Percentiles rank a stretch among this genome's conserved stretches.
These are phyloP conservation scores for Mycena indigotica DNA, from an alignment of 768 basidiomycete genomes.

Conservation along the genomic window DNA sequence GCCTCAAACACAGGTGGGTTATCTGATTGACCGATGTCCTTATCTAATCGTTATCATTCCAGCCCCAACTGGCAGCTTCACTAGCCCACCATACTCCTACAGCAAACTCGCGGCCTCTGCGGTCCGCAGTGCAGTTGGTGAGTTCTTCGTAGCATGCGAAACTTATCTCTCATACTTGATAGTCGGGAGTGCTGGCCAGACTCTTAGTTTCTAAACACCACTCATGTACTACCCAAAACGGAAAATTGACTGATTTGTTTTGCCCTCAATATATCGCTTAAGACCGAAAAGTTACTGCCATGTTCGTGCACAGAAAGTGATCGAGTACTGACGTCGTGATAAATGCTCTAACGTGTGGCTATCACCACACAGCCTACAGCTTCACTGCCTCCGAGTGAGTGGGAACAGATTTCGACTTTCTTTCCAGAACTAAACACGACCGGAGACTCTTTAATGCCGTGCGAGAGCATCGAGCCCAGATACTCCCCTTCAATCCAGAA, in stretches of 20 bases:
- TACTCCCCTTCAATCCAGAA: too few relatives aligned
- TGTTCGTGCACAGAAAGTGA: not conserved
- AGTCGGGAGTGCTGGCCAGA: not conserved
- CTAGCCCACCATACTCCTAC: slow-evolving; percentile 38
- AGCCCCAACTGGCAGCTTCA: slow-evolving; percentile 37
- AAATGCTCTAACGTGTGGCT: not conserved
- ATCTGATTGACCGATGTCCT: not conserved
- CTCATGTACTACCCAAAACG: not conserved
- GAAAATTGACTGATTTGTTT: not conserved
- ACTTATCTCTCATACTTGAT: not conserved
- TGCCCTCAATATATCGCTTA: too few relatives aligned
- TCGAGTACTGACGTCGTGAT: not conserved
- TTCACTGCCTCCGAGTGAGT: not conserved
- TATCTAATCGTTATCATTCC: not conserved
- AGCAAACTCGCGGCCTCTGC: slow-evolving; percentile 29
- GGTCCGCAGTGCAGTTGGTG: slow-evolving; percentile 31
- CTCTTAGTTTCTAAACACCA: not conserved
- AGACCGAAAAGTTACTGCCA: too few relatives aligned
- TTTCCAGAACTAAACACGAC: not conserved
- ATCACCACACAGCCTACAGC: not conserved
- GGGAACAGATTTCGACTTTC: too few relatives aligned
- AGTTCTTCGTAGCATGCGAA: not conserved
- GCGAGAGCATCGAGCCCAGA: too few relatives aligned
- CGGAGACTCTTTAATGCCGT: too few relatives aligned
- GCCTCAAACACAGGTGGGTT: slow-evolving; percentile 28